A percentile compares a stretch with the other conserved stretches of the same genome.
Conservation (phyloP, 2,329 filamentous ascomycete species). For the Neopestalotiopsis rosae region DNA sequence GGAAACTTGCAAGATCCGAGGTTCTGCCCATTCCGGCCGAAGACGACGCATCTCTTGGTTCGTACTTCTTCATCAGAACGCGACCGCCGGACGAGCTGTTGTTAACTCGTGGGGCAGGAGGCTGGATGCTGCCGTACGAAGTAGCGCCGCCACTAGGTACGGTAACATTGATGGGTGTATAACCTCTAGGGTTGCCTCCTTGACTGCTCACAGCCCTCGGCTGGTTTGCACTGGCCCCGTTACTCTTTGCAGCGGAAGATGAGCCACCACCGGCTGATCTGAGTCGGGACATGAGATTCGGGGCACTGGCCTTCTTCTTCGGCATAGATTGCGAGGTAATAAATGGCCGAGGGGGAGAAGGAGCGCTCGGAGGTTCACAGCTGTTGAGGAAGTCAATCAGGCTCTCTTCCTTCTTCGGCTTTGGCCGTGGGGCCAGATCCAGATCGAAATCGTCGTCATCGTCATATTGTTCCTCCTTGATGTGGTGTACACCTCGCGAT, state of each 20-base stretch:
- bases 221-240: slow-evolving; percentile 24
- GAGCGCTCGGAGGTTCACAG: slow-evolving; percentile 67
- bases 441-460: slow-evolving; percentile 54
- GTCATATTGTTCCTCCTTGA: background rate
- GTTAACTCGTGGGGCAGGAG: slow-evolving; percentile 22
- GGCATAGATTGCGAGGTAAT: slow-evolving; percentile 41
- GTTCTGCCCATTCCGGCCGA: slow-evolving; percentile 51
- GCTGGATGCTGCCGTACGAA: background rate
- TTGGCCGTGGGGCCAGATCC: slow-evolving; percentile 49
- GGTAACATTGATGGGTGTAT: slow-evolving; percentile 24
- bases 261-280: slow-evolving; percentile 36
- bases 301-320: slow-evolving; percentile 69
- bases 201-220: slow-evolving; percentile 11
- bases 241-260: slow-evolving; percentile 21
- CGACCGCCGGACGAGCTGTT: slow-evolving; percentile 41
- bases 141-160: slow-evolving; percentile 3
- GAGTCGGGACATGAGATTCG: slow-evolving; percentile 67
- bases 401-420: slow-evolving; percentile 64
- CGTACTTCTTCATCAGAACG: slow-evolving; percentile 62
- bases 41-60: slow-evolving; percentile 57
- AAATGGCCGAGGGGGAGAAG: slow-evolving; percentile 41
- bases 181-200: slow-evolving; percentile 10
- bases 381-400: slow-evolving; percentile 76
- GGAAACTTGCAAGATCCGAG: slow-evolving; percentile 74
- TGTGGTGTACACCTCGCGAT: background rate